These are phyloP conservation scores for Westerdykella aurantiaca DNA, from an alignment of 2,329 filamentous ascomycete genomes.

Conservation along the genomic window DNA sequence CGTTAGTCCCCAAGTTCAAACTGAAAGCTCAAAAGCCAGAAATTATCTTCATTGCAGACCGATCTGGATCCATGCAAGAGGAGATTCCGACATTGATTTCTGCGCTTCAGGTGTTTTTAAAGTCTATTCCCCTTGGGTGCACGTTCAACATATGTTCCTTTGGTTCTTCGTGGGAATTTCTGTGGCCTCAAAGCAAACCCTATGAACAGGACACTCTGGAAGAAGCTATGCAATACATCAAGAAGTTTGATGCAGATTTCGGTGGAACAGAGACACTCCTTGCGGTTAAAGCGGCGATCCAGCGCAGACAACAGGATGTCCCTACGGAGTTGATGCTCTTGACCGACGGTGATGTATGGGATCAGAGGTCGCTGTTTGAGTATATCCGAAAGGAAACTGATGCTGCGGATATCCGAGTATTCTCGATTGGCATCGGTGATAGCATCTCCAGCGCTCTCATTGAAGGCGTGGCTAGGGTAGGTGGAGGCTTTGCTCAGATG, in stretches of 20 bases:
- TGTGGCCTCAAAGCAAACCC: conserved; percentile 43
- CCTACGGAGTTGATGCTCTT: conserved; percentile 49
- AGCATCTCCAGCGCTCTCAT: conserved; percentile 51
- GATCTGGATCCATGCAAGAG: conserved; percentile 58
- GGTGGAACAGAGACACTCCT: conserved; percentile 49
- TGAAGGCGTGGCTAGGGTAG: conserved; percentile 52
- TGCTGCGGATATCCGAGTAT: conserved; percentile 45
- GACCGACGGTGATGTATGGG: conserved; percentile 51
- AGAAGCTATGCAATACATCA: conserved; percentile 39
- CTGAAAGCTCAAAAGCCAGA: conserved; percentile 52
- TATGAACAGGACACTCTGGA: conserved; percentile 40
- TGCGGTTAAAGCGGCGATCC: conserved; percentile 43
- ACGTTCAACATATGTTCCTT: conserved; percentile 66
- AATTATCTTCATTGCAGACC: conserved; percentile 65
- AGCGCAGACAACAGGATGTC: conserved; percentile 37
- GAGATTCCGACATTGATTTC: conserved; percentile 51
- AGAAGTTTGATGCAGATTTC: conserved; percentile 40
- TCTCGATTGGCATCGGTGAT: conserved; percentile 51
- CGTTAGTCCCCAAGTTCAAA: conserved; percentile 61
- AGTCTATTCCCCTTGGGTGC: conserved; percentile 55
- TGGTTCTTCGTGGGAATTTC: conserved; percentile 42
- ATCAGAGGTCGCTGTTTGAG: conserved; percentile 42
- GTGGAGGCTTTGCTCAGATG: conserved; percentile 53
- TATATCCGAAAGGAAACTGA: conserved; percentile 41
- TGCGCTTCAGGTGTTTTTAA: conserved; percentile 57